Percentiles rank a stretch among this genome's conserved stretches.
These are phyloP conservation scores for Heliamphora exappendiculata DNA, from an alignment of 148 eudicot species.

Conservation along the genomic window DNA sequence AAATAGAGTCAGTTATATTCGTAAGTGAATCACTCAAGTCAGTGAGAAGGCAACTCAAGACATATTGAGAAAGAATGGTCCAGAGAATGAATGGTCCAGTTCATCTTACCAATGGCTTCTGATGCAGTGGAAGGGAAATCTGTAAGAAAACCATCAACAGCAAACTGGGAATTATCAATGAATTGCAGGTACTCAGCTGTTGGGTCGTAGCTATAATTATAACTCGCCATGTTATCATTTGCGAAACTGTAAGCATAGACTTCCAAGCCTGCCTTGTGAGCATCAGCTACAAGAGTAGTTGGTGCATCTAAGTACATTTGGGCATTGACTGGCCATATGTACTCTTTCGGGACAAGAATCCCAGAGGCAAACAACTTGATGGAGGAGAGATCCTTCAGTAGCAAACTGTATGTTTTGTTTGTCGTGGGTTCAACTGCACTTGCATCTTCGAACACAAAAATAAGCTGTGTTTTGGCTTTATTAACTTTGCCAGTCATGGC, in stretches of 20 bases:
- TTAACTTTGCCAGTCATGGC: slow-evolving; percentile 25
- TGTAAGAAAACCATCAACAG: slow-evolving; percentile 81
- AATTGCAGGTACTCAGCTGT: slow-evolving; percentile 64
- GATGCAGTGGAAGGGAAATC: slow-evolving; percentile 86
- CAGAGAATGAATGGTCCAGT: not conserved
- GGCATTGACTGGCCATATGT: slow-evolving; percentile 55
- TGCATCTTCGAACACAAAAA: slow-evolving; percentile 36
- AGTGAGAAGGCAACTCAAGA: not conserved
- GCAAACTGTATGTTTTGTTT: slow-evolving; percentile 35
- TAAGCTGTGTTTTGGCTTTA: slow-evolving; percentile 33
- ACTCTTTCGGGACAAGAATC: slow-evolving; percentile 72
- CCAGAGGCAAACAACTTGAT: slow-evolving; percentile 71
- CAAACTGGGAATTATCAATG: slow-evolving; percentile 56
- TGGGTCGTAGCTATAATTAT: slow-evolving; percentile 91
- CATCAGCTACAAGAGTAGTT: slow-evolving; percentile 66
- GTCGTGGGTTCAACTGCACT: slow-evolving; percentile 68
- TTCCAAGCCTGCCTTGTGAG: slow-evolving; percentile 65
- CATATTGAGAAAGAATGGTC: not conserved
- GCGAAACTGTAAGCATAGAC: slow-evolving; percentile 74
- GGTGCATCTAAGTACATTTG: slow-evolving; percentile 49
- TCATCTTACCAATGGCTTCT: slow-evolving; percentile 55
- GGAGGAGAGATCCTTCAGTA: slow-evolving; percentile 40
- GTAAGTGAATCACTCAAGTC: not conserved
- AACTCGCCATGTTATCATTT: slow-evolving; percentile 53
- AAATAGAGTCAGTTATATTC: not conserved